Evolutionary conservation across 768 basidiomycete species (phyloP).

Genomic region (Tricholoma bakamatsutake): DNA sequence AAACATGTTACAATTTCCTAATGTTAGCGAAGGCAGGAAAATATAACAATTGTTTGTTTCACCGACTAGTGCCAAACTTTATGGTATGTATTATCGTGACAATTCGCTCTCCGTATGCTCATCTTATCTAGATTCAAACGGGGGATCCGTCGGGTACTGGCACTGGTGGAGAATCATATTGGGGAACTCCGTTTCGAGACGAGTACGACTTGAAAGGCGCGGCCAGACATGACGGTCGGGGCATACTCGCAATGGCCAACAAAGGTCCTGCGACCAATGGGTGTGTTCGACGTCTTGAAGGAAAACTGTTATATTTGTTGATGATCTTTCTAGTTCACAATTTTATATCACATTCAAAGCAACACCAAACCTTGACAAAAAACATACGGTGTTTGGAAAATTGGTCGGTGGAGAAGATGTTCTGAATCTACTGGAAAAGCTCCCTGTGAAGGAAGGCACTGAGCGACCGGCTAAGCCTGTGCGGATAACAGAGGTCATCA

Average conservation of each 20-base stretch:
- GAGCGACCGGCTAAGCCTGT: conserved; percentile 85
- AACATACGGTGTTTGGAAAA: conserved; percentile 96
- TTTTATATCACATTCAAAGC: conserved; percentile 89
- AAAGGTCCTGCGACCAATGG: conserved; percentile 89
- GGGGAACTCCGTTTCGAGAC: conserved; percentile 96
- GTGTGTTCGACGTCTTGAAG: conserved; percentile 22
- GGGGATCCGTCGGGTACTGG: conserved; percentile 98
- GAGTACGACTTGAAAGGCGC: conserved; percentile 88
- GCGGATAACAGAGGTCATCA: conserved; percentile 77
- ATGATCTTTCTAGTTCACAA: conserved; percentile 57
- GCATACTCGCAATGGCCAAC: conserved; percentile 92
- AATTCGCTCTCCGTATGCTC: not conserved
- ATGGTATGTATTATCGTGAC: conserved; percentile 53
- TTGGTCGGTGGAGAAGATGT: conserved; percentile 95
- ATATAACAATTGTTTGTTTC: conserved; percentile 87
- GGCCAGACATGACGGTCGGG: conserved; percentile 80
- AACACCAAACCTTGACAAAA: conserved; percentile 82
- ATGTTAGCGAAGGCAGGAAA: conserved; percentile 89
- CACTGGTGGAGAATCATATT: conserved; percentile 84
- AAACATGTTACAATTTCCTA: conserved; percentile 98
- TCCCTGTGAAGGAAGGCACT: conserved; percentile 77
- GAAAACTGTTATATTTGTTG: not conserved
- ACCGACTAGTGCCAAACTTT: conserved; percentile 89
- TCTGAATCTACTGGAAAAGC: conserved; percentile 74
- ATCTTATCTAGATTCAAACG: conserved; percentile 72